Base-by-base conservation (phyloP, 768 basidiomycete species). In the Termitomyces sp. region DNA sequence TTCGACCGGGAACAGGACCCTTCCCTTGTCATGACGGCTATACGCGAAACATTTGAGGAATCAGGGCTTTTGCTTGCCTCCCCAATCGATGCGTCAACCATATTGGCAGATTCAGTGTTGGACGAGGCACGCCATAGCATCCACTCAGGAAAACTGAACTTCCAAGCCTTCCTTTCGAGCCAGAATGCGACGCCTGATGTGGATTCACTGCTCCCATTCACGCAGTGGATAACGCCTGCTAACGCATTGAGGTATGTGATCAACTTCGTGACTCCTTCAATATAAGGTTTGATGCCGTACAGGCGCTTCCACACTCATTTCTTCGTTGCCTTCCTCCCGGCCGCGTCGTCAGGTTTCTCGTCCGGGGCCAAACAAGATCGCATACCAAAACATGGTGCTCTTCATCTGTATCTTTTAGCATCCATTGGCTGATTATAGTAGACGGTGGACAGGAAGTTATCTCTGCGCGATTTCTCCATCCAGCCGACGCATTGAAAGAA, bases 11-110 rank as follows among this genome's bases (percentile, higher is more conserved):
- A 72, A 54, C 85, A 89, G 60, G 88, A 89, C 61, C 64, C 65
- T 6, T 81, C 81, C 10, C 65, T 86, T 19, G 67, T 68, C 32
- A 75, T 84, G 56, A 89, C 86, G 14, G 88, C 86, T 3, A 83
- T 89, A 43, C 77, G 88, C 17, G 88, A 91, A 70, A 85, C 87
- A 0, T 89, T 91, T 56, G 88, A 91, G 64, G 88, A 91, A 65
- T 78, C 86, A 3, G 88, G 88, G 2, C 67, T 89, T 28, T 67
- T 89, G 14, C 67, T 89, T 14, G 85, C 84, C 11, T 80, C 81
- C 12, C 64, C 75, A 0, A 54, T 57, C 21, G 47, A 52, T 32
- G 54, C 59, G 32, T 55, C 60, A 48, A 48, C 56, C 16, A 47
- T 56, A 10, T 66, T 74, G 25, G 68, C 71, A 34, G 73, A 82